These are phyloP conservation scores for Pistacia integerrima DNA, from an alignment of 345 rosid species.

Conservation along the genomic window DNA sequence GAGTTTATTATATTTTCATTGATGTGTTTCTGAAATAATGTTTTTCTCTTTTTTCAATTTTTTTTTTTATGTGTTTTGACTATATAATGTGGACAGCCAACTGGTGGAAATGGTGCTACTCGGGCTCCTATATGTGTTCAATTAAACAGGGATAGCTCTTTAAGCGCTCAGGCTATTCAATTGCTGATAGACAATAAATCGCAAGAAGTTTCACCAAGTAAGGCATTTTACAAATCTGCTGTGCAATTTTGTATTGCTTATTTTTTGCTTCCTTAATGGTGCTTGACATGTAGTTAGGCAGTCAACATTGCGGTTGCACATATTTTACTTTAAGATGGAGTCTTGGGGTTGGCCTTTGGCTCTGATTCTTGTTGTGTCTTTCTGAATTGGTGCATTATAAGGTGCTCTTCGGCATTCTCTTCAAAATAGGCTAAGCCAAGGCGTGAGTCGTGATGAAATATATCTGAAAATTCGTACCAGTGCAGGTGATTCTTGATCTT, in stretches of 20 bases:
- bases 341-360: slow-evolving; percentile 10
- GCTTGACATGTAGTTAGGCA: slow-evolving; percentile 8
- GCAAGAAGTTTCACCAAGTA: slow-evolving; percentile 97
- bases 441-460: slow-evolving; percentile 89
- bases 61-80: slow-evolving; percentile 3
- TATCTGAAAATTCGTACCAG: slow-evolving; percentile 85
- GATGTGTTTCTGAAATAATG: slow-evolving; percentile 11
- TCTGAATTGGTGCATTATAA: slow-evolving; percentile 35
- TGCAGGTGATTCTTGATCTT: slow-evolving; percentile 51
- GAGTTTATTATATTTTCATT: neutral
- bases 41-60: neutral
- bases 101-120: slow-evolving; percentile 99
- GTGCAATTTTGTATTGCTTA: neutral
- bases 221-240: slow-evolving; percentile 26
- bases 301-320: neutral
- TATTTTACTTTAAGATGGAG: neutral
- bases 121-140: slow-evolving; percentile 88
- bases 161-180: slow-evolving; percentile 74
- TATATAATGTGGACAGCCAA: slow-evolving; percentile 59
- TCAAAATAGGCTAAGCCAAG: slow-evolving; percentile 90
- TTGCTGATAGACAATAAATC: slow-evolving; percentile 87
- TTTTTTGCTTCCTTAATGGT: slow-evolving; percentile 1
- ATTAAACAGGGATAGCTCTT: slow-evolving; percentile 65
- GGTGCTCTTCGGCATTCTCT: slow-evolving; percentile 93
- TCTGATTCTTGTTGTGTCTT: slow-evolving; percentile 30